These are phyloP conservation scores for Dacryopinax spathularia DNA, from an alignment of 768 basidiomycete genomes.

Conservation along the genomic window DNA sequence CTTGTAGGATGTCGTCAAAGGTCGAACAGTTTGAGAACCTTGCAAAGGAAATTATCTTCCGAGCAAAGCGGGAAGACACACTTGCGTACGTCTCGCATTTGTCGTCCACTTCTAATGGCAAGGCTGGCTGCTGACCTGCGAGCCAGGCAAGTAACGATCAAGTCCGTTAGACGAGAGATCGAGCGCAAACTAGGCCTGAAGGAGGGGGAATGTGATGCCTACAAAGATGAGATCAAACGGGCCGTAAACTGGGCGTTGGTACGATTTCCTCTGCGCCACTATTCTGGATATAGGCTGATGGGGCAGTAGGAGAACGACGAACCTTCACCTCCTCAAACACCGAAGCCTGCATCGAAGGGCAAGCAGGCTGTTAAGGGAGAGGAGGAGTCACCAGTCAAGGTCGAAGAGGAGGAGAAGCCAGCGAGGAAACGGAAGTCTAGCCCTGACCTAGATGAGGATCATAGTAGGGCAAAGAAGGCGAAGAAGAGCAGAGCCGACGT, in stretches of 20 bases:
- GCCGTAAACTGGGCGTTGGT: slow-evolving; percentile 30
- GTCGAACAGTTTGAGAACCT: slow-evolving; percentile 22
- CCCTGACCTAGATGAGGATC: too few relatives aligned
- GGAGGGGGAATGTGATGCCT: slow-evolving; percentile 30
- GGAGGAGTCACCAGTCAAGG: neutral
- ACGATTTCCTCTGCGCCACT: slow-evolving; percentile 12
- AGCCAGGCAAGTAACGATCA: slow-evolving; percentile 33
- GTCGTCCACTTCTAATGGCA: neutral
- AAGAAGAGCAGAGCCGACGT: slow-evolving; percentile 4
- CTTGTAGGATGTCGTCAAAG: slow-evolving; percentile 7
- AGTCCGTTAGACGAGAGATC: slow-evolving; percentile 36
- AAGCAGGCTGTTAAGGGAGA: neutral
- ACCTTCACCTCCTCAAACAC: slow-evolving; percentile 6
- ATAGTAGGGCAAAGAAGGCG: too few relatives aligned
- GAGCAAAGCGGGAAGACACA: slow-evolving; percentile 19
- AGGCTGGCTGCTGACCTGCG: neutral
- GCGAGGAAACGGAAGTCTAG: too few relatives aligned
- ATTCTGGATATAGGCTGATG: neutral
- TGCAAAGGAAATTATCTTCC: slow-evolving; percentile 24
- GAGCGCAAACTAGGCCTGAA: slow-evolving; percentile 36
- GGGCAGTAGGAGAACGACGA: neutral
- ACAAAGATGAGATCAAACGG: slow-evolving; percentile 29
- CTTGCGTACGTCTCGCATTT: slow-evolving; percentile 19
- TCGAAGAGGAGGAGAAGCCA: neutral
- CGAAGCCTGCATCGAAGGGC: neutral